Evolutionary conservation across 768 basidiomycete species (phyloP).

Genomic region (Mycena kentingensis): DNA sequence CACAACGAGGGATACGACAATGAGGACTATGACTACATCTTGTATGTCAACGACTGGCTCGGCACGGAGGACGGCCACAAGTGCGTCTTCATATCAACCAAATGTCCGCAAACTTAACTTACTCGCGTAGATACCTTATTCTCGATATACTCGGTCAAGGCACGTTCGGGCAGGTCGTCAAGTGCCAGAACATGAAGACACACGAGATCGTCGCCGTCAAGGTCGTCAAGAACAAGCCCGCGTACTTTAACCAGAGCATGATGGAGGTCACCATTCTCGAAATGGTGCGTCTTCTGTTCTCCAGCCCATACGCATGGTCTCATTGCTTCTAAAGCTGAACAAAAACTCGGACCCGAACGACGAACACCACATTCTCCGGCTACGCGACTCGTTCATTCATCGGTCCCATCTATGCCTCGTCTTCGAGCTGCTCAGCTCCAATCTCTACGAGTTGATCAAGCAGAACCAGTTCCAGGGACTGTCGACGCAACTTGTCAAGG

Average conservation of each 20-base stretch:
- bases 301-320: background rate
- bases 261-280: constrained; percentile 99
- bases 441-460: constrained; percentile 99
- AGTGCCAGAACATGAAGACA: constrained; percentile 99
- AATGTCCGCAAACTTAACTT: constrained; percentile 5
- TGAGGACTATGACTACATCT: constrained; percentile 98
- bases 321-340: constrained; percentile 72
- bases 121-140: constrained; percentile 77
- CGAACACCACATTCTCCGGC: constrained; percentile 93
- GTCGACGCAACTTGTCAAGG: constrained; percentile 95
- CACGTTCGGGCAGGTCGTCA: constrained; percentile 98
- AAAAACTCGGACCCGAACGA: constrained; percentile 91
- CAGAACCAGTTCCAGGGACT: constrained; percentile 99
- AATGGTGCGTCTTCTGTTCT: constrained; percentile 61
- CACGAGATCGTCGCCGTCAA: constrained; percentile 99
- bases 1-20: constrained; percentile 99
- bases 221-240: constrained; percentile 99
- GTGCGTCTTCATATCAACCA: constrained; percentile 48
- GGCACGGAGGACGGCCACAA: constrained; percentile 95
- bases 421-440: constrained; percentile 95
- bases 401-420: constrained; percentile 95
- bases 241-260: constrained; percentile 99
- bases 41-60: constrained; percentile 98
- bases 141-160: constrained; percentile 98
- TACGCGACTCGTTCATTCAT: constrained; percentile 96